phyloP scores from a whole-genome alignment of 306 rosid species.

The Coriaria nepalensis region DNA sequence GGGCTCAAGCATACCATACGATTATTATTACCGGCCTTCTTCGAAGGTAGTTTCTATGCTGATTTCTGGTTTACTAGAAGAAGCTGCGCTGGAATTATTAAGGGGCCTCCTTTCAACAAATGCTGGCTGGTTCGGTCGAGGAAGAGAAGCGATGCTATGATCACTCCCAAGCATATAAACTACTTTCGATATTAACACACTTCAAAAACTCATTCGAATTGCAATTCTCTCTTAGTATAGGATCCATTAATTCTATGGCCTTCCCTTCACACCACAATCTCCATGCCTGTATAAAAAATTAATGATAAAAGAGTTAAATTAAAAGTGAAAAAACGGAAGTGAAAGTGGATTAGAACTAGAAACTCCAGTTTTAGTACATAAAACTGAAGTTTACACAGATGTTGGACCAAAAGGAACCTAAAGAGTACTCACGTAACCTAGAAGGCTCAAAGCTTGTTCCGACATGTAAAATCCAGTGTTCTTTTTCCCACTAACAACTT shows the following conservation, averaged over 20 bases:
- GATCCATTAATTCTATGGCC: conserved; percentile 18
- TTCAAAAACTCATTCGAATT: conserved; percentile 1
- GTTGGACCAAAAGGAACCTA: too few relatives aligned
- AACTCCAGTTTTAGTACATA: too few relatives aligned
- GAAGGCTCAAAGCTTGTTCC: background rate
- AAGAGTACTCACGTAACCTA: conserved; percentile 7
- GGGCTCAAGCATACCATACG: too few relatives aligned
- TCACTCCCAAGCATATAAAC: conserved; percentile 7
- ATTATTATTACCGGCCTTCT: background rate
- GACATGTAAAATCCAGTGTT: conserved; percentile 6
- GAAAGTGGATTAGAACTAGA: background rate
- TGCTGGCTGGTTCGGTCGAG: conserved; percentile 7
- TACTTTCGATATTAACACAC: conserved; percentile 6
- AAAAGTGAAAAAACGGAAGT: background rate
- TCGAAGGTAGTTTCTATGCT: background rate
- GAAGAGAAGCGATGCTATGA: conserved; percentile 5
- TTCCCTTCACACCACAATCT: conserved; percentile 11
- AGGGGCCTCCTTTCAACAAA: conserved; percentile 2
- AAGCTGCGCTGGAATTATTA: background rate
- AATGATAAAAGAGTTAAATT: background rate
- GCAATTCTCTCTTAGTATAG: background rate
- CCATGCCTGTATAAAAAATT: conserved; percentile 6
- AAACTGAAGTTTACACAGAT: too few relatives aligned
- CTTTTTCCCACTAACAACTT: conserved; percentile 17
- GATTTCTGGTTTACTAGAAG: background rate